A percentile compares a stretch with the other conserved stretches of the same genome.
Evolutionary conservation across 345 rosid genomes (phyloP).

Genomic region (Lenwebbia sp.): DNA sequence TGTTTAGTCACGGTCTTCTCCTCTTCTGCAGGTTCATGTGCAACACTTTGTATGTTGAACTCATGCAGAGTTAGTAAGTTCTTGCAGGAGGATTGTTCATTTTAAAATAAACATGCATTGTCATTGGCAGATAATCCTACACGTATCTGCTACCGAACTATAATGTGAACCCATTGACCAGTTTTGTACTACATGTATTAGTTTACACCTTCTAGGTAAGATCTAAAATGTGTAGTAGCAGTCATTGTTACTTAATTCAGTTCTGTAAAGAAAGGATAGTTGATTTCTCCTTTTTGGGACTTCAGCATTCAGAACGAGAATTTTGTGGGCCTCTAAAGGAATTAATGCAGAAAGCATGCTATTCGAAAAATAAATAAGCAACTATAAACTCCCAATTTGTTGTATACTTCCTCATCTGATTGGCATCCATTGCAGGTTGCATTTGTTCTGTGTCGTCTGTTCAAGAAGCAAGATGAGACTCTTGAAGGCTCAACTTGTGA

Average conservation of each 20-base stretch:
- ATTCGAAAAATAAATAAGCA: background rate
- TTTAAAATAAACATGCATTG: background rate
- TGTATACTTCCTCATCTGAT: background rate
- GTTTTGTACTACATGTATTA: background rate
- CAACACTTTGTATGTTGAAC: background rate
- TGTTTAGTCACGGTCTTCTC: background rate
- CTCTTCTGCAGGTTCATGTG: background rate
- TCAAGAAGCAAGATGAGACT: slow-evolving; percentile 23
- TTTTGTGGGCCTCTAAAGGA: background rate
- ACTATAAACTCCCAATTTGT: background rate
- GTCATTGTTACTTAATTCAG: background rate
- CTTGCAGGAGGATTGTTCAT: background rate
- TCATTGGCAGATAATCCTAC: background rate
- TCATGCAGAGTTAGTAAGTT: background rate
- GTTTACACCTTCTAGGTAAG: background rate
- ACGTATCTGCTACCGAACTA: background rate
- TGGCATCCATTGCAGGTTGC: slow-evolving; percentile 14
- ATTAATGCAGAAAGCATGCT: background rate
- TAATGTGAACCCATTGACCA: background rate
- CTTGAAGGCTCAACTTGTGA: slow-evolving; percentile 6
- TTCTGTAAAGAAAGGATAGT: background rate
- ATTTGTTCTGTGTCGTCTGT: slow-evolving; percentile 31
- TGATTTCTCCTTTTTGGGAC: background rate
- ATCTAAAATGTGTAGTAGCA: background rate
- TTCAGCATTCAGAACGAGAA: background rate